These are phyloP conservation scores for Fusarium lyarnte DNA, from an alignment of 2,329 filamentous ascomycete genomes.

Conservation along the genomic window DNA sequence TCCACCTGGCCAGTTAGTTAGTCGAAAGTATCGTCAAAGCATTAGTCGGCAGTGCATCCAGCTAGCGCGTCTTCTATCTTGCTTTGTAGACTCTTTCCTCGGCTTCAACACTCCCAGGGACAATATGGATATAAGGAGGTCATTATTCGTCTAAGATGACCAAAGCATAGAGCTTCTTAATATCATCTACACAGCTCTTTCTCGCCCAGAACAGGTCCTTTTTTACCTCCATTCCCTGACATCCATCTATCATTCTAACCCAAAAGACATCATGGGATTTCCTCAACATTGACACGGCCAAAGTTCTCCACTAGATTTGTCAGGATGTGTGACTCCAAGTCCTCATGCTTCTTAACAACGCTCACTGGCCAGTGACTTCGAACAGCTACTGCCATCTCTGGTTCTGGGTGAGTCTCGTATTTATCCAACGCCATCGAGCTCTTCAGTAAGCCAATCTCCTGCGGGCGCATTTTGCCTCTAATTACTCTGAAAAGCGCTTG, in stretches of 20 bases:
- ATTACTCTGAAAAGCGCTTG: constrained; percentile 48
- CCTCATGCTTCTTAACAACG: constrained; percentile 42
- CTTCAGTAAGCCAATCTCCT: constrained; percentile 38
- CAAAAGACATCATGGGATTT: not conserved
- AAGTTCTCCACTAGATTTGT: constrained; percentile 38
- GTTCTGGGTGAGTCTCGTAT: constrained; percentile 28
- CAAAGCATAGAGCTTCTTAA: rapidly evolving
- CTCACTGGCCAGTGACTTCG: constrained; percentile 47
- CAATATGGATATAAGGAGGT: not conserved
- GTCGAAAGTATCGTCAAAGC: not conserved
- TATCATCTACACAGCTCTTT: not conserved
- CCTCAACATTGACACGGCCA: constrained; percentile 6
- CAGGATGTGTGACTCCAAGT: constrained; percentile 37
- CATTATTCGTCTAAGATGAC: not conserved
- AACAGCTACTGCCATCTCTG: constrained; percentile 38
- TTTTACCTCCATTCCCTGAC: rapidly evolving
- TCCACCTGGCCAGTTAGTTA: not conserved
- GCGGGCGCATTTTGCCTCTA: constrained; percentile 46
- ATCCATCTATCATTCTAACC: rapidly evolving
- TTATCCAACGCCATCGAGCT: constrained; percentile 29
- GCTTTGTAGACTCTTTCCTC: not conserved
- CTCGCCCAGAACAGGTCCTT: not conserved
- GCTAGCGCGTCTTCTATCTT: not conserved
- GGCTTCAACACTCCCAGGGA: not conserved
- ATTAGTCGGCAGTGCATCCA: too few relatives aligned